Evolutionary conservation across 78 protist genomes (phyloP).

Genomic region (Tieghemostelium lacteum): DNA sequence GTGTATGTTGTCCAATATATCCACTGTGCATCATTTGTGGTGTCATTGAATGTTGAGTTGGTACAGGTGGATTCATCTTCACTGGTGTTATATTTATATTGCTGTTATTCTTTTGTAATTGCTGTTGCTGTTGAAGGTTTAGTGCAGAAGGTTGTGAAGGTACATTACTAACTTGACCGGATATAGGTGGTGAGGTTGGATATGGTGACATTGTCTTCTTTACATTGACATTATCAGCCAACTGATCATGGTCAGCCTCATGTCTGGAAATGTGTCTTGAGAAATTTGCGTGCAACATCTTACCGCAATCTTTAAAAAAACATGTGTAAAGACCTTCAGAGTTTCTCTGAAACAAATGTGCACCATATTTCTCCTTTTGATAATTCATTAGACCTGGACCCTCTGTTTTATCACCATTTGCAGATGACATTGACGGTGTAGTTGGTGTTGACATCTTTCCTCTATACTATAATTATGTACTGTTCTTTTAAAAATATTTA

Average conservation of each 20-base stretch:
- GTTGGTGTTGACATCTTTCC: no score
- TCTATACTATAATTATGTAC: no score
- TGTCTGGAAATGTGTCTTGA: conserved; percentile 51
- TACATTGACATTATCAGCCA: conserved; percentile 5
- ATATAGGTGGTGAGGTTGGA: background rate
- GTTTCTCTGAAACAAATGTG: conserved; percentile 50
- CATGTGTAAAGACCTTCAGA: conserved; percentile 60
- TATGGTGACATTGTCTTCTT: background rate
- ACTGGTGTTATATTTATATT: background rate
- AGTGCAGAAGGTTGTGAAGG: background rate
- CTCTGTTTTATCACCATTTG: conserved; percentile 6
- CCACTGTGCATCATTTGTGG: background rate
- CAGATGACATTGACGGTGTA: no score
- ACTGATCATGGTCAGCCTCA: conserved; percentile 38
- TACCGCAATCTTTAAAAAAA: conserved; percentile 45
- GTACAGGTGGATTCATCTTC: background rate
- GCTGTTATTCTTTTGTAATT: background rate
- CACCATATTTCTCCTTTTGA: conserved; percentile 69
- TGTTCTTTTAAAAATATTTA: no score
- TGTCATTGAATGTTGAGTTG: no score
- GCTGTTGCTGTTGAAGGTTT: background rate
- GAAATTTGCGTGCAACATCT: conserved; percentile 46
- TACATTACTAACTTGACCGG: background rate
- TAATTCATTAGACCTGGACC: conserved; percentile 59
- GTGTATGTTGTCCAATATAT: no score